A percentile compares a stretch with the other conserved stretches of the same genome.
Evolutionary conservation across 2,329 filamentous ascomycete species (phyloP).

Genomic region (Diaporthe longicolla): DNA sequence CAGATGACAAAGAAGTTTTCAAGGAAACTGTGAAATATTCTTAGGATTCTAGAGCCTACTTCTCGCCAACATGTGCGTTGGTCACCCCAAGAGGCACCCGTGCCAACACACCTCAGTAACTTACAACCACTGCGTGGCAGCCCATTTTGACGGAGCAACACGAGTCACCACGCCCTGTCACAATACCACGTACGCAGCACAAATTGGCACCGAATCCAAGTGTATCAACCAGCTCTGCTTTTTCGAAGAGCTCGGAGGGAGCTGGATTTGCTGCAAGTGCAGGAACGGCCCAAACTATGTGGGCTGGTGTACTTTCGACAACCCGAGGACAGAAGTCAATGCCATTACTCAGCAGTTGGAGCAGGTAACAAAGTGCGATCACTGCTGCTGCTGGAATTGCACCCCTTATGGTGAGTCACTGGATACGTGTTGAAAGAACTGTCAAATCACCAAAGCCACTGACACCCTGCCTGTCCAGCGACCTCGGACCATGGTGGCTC

Average conservation of each 20-base stretch:
- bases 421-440: neutral
- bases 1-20: no score
- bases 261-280: constrained; percentile 70
- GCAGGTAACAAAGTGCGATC: constrained; percentile 61
- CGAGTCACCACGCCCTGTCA: constrained; percentile 65
- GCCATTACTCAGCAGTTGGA: constrained; percentile 52
- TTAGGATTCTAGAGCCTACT: no score
- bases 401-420: constrained; percentile 58
- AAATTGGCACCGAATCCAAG: constrained; percentile 58
- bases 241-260: constrained; percentile 63
- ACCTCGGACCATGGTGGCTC: constrained; percentile 16
- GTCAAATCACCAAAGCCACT: constrained; percentile 15
- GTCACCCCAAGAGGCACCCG: constrained; percentile 65
- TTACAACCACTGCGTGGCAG: constrained; percentile 68
- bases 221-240: constrained; percentile 67
- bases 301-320: constrained; percentile 65
- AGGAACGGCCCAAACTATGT: constrained; percentile 64
- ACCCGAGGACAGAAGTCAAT: constrained; percentile 51
- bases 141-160: constrained; percentile 63
- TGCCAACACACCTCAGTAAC: constrained; percentile 69
- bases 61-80: constrained; percentile 64
- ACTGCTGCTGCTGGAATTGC: constrained; percentile 67
- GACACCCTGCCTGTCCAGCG: constrained; percentile 1
- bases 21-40: neutral
- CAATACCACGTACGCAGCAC: constrained; percentile 62